Evolutionary conservation across 2,329 filamentous ascomycete species (phyloP).

Genomic region (Ophiocordyceps polyrhachis-furcata): DNA sequence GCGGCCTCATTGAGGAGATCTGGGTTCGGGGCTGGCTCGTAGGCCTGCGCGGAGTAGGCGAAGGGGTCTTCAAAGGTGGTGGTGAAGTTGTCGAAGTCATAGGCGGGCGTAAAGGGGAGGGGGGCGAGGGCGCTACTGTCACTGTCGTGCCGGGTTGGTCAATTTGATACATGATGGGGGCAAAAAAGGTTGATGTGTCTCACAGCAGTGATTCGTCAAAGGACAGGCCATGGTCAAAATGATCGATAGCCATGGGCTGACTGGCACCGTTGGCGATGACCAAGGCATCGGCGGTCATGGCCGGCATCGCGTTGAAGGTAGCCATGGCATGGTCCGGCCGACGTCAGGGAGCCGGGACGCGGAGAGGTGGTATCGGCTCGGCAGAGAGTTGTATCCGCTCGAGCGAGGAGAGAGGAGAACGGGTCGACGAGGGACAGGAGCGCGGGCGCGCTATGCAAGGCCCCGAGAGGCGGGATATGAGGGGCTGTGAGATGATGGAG

Average conservation of each 20-base stretch:
- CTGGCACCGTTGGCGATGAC: constrained; percentile 22
- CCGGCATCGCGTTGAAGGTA: constrained; percentile 37
- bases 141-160: constrained; percentile 4
- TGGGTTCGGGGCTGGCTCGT: constrained; percentile 23
- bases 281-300: constrained; percentile 27
- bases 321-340: constrained; percentile 32
- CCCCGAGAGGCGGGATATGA: not conserved
- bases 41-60: constrained; percentile 32
- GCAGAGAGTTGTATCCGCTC: not conserved
- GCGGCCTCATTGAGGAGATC: constrained; percentile 26
- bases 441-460: not conserved
- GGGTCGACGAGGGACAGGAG: not conserved
- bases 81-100: constrained; percentile 41
- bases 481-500: not conserved
- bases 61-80: constrained; percentile 49
- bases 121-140: constrained; percentile 15
- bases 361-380: constrained; percentile 1
- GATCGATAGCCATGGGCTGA: constrained; percentile 25
- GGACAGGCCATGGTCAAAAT: constrained; percentile 30
- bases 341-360: constrained; percentile 11
- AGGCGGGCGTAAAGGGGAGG: constrained; percentile 37
- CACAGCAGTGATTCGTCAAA: constrained; percentile 41
- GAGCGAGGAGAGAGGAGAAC: not conserved
- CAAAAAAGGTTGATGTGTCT: constrained; percentile 9
- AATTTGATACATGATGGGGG: not conserved